phyloP scores from a whole-genome alignment of 2,329 filamentous ascomycete species.

The Penicillium sp. region DNA sequence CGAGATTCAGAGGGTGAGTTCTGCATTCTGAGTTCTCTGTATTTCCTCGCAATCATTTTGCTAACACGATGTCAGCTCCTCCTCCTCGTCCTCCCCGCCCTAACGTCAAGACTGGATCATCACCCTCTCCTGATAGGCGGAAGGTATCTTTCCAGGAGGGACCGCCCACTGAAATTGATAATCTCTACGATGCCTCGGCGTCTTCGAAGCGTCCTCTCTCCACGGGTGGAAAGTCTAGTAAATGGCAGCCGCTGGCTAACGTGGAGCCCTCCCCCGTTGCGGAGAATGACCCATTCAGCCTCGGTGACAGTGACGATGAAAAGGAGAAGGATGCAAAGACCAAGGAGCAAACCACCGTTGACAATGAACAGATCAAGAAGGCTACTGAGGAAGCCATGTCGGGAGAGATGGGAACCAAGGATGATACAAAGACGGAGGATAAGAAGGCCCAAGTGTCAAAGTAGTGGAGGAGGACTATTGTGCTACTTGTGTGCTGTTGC shows the following conservation, averaged over 20 bases:
- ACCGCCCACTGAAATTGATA: slow-evolving; percentile 78
- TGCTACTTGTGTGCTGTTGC: background rate
- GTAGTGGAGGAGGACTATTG: slow-evolving; percentile 20
- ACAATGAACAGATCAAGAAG: slow-evolving; percentile 67
- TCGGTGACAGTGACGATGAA: slow-evolving; percentile 95
- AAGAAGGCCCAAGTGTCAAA: no score
- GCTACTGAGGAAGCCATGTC: slow-evolving; percentile 58
- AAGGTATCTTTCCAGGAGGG: slow-evolving; percentile 65
- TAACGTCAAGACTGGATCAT: slow-evolving; percentile 75
- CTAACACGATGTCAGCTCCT: slow-evolving; percentile 48
- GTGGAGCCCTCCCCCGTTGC: slow-evolving; percentile 83
- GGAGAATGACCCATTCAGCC: slow-evolving; percentile 94
- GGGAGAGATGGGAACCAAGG: slow-evolving; percentile 41
- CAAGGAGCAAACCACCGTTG: slow-evolving; percentile 59
- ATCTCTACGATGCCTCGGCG: slow-evolving; percentile 68
- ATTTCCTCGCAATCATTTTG: slow-evolving; percentile 2
- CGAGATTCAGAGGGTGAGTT: slow-evolving; percentile 63
- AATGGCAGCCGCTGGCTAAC: slow-evolving; percentile 92
- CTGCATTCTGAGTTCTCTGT: background rate
- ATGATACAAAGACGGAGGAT: slow-evolving; percentile 30
- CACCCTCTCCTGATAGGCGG: slow-evolving; percentile 56
- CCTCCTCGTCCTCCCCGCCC: slow-evolving; percentile 64
- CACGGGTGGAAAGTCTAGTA: slow-evolving; percentile 73
- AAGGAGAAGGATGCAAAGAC: slow-evolving; percentile 77
- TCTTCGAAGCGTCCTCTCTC: slow-evolving; percentile 57